Conservation (phyloP, 257 asterid genomes). For the Vinca minor region DNA sequence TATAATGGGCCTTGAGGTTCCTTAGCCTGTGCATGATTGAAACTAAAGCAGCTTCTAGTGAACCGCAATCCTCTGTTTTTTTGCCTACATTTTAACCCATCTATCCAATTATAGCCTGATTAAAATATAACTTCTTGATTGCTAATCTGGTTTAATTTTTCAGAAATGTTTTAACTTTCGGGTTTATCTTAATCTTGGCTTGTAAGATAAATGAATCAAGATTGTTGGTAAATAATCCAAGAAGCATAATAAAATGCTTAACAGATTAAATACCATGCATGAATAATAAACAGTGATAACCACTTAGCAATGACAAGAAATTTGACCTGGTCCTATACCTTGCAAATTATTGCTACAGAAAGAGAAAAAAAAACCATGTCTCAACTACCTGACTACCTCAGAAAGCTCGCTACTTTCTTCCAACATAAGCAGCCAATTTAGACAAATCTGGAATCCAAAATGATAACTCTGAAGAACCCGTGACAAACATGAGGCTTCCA, state of each 20-base stretch:
- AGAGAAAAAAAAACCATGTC: background rate
- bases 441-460: conserved; percentile 97
- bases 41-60: background rate
- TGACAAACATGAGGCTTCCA: conserved; percentile 86
- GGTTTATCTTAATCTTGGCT: background rate
- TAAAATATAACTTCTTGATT: background rate
- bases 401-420: conserved; percentile 48
- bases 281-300: background rate
- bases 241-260: background rate
- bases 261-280: background rate
- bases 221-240: background rate
- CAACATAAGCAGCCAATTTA: conserved; percentile 82
- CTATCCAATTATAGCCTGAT: too few species aligned
- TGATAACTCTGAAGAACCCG: conserved; percentile 91
- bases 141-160: background rate
- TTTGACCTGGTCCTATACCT: background rate
- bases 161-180: too few species aligned
- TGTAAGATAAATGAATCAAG: background rate
- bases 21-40: background rate
- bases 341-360: background rate
- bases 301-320: background rate
- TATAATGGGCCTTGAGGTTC: conserved; percentile 1
- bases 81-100: background rate
- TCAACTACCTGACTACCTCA: conserved; percentile 2
- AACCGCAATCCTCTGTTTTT: background rate